A percentile compares a stretch with the other conserved stretches of the same genome.
Evolutionary conservation across 129 eudicot genomes (phyloP).

Genomic region (Artemisia annua): DNA sequence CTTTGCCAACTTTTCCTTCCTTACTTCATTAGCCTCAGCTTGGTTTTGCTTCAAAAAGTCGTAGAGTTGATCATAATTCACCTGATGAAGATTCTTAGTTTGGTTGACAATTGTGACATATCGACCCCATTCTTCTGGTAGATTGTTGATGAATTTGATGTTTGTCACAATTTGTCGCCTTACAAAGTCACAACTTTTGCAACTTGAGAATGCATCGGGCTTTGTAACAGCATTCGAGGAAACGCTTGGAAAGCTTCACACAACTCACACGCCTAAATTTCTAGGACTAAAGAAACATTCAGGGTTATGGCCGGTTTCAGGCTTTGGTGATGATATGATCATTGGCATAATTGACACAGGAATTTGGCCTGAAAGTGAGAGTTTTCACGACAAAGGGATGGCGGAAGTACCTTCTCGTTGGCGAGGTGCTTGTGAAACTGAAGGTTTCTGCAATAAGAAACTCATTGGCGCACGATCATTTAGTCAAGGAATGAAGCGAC

Average conservation of each 20-base stretch:
- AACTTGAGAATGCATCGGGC: neutral
- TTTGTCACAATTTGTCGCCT: too few species aligned
- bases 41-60: too few species aligned
- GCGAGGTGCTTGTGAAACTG: slow-evolving; percentile 31
- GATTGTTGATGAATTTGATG: too few species aligned
- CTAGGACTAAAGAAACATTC: slow-evolving; percentile 28
- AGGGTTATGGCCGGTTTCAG: slow-evolving; percentile 37
- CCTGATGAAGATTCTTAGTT: too few species aligned
- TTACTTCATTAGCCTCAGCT: too few species aligned
- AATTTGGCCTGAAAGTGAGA: slow-evolving; percentile 44
- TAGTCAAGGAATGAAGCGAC: slow-evolving; percentile 31
- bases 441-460: slow-evolving; percentile 36
- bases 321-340: slow-evolving; percentile 38
- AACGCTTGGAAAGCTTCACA: slow-evolving; percentile 15
- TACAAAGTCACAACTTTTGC: neutral
- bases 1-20: too few species aligned
- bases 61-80: too few species aligned
- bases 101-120: too few species aligned
- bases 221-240: neutral
- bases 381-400: slow-evolving; percentile 41
- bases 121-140: too few species aligned
- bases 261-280: slow-evolving; percentile 38
- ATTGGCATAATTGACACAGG: slow-evolving; percentile 42
- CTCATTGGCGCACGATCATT: slow-evolving; percentile 40
- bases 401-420: slow-evolving; percentile 34